These are phyloP conservation scores for Cryptococcus jaspeensis DNA, from an alignment of 1,284 basidiomycete genomes.

Conservation along the genomic window DNA sequence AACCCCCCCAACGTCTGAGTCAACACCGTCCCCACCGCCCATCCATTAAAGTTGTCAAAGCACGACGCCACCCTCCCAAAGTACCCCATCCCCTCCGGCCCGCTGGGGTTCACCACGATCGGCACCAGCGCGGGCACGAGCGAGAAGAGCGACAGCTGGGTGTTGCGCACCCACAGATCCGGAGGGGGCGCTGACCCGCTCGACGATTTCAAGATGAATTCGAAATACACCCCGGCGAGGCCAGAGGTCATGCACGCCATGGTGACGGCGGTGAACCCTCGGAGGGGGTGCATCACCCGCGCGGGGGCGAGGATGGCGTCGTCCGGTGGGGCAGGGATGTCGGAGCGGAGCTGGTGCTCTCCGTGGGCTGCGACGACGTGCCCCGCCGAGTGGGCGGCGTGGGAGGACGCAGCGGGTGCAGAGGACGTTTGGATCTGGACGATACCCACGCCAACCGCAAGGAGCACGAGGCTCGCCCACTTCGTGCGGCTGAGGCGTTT, in stretches of 20 bases:
- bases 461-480: constrained; percentile 78
- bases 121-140: constrained; percentile 85
- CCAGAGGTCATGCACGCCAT: constrained; percentile 94
- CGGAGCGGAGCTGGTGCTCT: constrained; percentile 15
- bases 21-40: constrained; percentile 87
- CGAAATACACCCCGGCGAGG: constrained; percentile 97
- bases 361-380: constrained; percentile 8
- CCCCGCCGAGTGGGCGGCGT: constrained; percentile 6
- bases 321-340: constrained; percentile 11
- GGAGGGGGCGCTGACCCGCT: constrained; percentile 25
- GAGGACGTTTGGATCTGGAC: constrained; percentile 74
- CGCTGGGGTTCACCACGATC: constrained; percentile 61
- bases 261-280: constrained; percentile 78
- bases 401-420: constrained; percentile 14
- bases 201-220: constrained; percentile 91
- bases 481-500: constrained; percentile 71
- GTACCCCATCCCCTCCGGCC: constrained; percentile 35
- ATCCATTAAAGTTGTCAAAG: constrained; percentile 65
- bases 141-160: constrained; percentile 92
- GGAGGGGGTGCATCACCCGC: constrained; percentile 66
- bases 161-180: constrained; percentile 95
- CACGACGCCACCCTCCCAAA: constrained; percentile 33
- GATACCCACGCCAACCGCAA: constrained; percentile 87
- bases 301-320: constrained; percentile 3
- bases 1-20: constrained; percentile 89